These are phyloP conservation scores for Sphaerulina musiva DNA, from an alignment of 2,329 filamentous ascomycete species.

Conservation along the genomic window DNA sequence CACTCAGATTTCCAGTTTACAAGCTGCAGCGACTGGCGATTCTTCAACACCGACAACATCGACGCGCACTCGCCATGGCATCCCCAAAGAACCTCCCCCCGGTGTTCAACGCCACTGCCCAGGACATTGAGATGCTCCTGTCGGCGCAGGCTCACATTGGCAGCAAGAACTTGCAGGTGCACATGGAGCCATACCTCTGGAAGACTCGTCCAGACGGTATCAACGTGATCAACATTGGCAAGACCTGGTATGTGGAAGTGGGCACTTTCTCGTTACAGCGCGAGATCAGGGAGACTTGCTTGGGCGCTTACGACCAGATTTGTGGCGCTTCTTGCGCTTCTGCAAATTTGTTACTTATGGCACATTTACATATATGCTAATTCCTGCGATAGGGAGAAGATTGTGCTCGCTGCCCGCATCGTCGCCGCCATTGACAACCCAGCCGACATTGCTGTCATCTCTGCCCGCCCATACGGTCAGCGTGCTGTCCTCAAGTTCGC, in stretches of 20 bases:
- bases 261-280: background rate
- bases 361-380: conserved; percentile 9
- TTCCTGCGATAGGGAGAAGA: conserved; percentile 78
- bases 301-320: background rate
- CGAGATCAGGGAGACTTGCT: background rate
- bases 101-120: conserved; percentile 90
- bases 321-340: background rate
- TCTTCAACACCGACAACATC: conserved; percentile 14
- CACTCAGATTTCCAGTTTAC: background rate
- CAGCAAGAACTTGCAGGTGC: conserved; percentile 98
- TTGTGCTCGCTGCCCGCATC: conserved; percentile 96
- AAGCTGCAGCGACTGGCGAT: background rate
- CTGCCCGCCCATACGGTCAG: conserved; percentile 98
- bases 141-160: conserved; percentile 94
- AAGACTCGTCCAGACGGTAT: conserved; percentile 98
- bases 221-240: conserved; percentile 99
- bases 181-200: conserved; percentile 99
- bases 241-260: conserved; percentile 76
- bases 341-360: background rate
- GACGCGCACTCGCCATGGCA: conserved; percentile 57
- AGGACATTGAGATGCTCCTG: conserved; percentile 99
- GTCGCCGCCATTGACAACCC: conserved; percentile 99
- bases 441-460: conserved; percentile 98
- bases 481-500: conserved; percentile 99
- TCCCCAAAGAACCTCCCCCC: conserved; percentile 80